Base-by-base conservation (phyloP, 148 eudicot genomes). In the Heliamphora exappendiculata region DNA sequence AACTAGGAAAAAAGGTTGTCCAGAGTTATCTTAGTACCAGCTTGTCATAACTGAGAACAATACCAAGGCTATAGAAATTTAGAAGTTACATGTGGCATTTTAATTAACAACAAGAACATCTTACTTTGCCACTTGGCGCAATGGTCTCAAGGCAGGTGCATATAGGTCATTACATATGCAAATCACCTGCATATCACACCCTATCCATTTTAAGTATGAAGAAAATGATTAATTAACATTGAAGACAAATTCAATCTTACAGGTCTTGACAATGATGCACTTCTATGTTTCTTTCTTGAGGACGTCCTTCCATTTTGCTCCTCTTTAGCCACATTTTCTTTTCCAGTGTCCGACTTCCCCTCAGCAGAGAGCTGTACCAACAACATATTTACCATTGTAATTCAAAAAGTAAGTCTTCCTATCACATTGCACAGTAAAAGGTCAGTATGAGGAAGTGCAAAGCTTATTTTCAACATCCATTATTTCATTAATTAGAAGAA, bases 161-260 rank as follows among this genome's bases (percentile, higher is more conserved):
- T 95, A 95, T 67, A 95, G 88, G 76, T 95, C 97, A 87, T 95
- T 95, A 76, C 99, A 95, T 82, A 95, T 93, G 86, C 99, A 95
- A 81, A 95, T 93, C 73, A 95, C 90, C 99, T 95, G 86, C 82
- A 84, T 10, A 76, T 70, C 39, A 69, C 22, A 75, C 58, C 57
- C 77, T 57, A 55, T 67, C 69, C 51, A 71, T 45, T 41, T 77
- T 50, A 33, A 39, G 77, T 37, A 45, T 17, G 60, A 53, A 60
- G 28, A 44, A 64, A 36, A 70, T 9, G 47, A 76, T 22, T 51
- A 13, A 75, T 66, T 36, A 60, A 67, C 51, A 8, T 58, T 49
- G 66, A 76, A 50, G 47, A 39, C 42, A 4, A 79, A 69, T 41
- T 39, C 54, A 75, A 26, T 76, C 96, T 85, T 86, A 95, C 99